Evolutionary conservation across 2,329 filamentous ascomycete genomes (phyloP), one percentile per base, ranked within the genome.

Genomic region (Colletotrichum lentis): DNA sequence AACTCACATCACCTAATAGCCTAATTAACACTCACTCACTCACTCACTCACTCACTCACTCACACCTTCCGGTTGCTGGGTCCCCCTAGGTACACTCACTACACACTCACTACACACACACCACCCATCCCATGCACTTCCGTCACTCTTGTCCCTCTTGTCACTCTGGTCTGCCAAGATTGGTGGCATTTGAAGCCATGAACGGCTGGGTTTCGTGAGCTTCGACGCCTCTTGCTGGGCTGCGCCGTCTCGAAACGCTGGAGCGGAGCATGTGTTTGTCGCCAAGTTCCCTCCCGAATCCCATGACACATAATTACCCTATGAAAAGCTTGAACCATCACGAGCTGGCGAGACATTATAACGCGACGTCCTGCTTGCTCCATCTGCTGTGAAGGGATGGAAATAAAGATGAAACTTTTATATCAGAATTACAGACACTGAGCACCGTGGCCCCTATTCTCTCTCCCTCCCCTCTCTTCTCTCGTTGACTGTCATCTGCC

Each of bases 291-390:
- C 57, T 72, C 69, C 1, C 27, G 1, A 69, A 55, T 44, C 44
- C 27, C 62, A 77, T 77, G 75, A 77, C 76, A 77, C 76, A 77
- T 78, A 77, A 77, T 77, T 78, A 77, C 75, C 73, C 74, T 73
- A 77, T 77, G 70, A 70, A 76, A 77, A 76, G 58, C 66, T 60
- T 57, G 71, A 71, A 71, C 69, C 70, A 74, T 74, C 72, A 73
- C 72, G 72, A 71, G 71, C 72, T 72, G 70, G 64, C 59, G 47
- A 70, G 59, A 69, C 67, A 64, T 71, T 66, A 68, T 69, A 70
- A 70, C 62, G 62, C 65, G 62, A 65, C 55, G 41, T 54, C 53
- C 60, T 59, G 64, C 35, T 50, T 41, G n/a, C 8, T 31, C 5
- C 8, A n/a, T 22, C 35, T 35, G 31, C 3, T 50, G 31, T 16